Conservation (phyloP, 179 eudicot species). For the Silene noctiflora region DNA sequence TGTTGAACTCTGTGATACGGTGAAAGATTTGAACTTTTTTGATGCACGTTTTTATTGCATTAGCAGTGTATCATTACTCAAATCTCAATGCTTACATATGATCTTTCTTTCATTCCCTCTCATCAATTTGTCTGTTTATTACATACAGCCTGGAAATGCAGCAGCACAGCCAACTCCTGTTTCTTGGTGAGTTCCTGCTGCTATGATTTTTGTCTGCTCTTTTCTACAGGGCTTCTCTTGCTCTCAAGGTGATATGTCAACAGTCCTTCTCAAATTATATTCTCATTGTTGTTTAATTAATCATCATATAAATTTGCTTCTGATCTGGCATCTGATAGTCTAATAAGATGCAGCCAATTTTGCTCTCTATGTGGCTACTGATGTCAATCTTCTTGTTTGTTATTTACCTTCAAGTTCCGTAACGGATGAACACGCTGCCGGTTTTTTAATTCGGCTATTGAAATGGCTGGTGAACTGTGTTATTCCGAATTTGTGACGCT, state of each 20-base stretch:
- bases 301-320: neutral
- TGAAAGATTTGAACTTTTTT: neutral
- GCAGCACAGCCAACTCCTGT: slow-evolving; percentile 83
- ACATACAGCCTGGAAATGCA: slow-evolving; percentile 74
- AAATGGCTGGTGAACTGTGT: too few species aligned
- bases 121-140: neutral
- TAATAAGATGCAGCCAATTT: neutral
- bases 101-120: neutral
- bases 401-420: neutral
- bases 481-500: too few species aligned
- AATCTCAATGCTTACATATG: slow-evolving; percentile 5
- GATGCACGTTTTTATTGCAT: slow-evolving; percentile 8
- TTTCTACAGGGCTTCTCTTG: neutral
- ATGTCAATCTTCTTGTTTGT: neutral
- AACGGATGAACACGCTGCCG: neutral
- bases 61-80: neutral
- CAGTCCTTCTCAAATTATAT: neutral
- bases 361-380: neutral
- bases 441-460: neutral
- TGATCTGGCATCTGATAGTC: slow-evolving; percentile 11
- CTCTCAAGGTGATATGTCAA: neutral
- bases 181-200: slow-evolving; percentile 71
- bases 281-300: neutral
- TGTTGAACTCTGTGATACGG: too few species aligned
- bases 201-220: slow-evolving; percentile 6